These are phyloP conservation scores for Kwoniella bestiolae DNA, from an alignment of 768 basidiomycete genomes.

Conservation along the genomic window DNA sequence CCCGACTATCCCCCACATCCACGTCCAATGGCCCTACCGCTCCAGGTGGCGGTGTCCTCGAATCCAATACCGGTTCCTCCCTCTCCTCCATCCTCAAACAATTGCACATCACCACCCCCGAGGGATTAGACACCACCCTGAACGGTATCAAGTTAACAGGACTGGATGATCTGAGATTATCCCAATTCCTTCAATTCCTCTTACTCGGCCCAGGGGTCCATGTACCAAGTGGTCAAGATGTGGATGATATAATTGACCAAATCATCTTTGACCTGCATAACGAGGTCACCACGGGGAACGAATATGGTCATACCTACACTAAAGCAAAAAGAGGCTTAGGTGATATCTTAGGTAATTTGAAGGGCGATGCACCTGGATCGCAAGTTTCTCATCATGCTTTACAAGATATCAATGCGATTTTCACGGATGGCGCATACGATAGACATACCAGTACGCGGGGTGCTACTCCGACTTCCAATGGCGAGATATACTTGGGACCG, in stretches of 20 bases:
- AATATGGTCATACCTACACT: background rate
- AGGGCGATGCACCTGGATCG: background rate
- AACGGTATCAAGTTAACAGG: conserved; percentile 3
- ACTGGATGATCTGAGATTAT: background rate
- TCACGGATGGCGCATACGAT: background rate
- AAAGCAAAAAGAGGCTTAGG: no score
- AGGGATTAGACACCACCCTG: conserved; percentile 3
- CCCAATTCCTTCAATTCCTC: background rate
- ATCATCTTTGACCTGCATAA: background rate
- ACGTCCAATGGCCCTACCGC: background rate
- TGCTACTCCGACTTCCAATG: background rate
- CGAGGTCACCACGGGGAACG: background rate
- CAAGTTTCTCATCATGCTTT: background rate
- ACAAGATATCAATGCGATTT: background rate
- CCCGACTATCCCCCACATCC: background rate
- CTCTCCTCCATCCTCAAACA: conserved; percentile 3
- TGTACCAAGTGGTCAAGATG: background rate
- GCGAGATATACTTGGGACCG: background rate
- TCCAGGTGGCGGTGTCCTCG: background rate
- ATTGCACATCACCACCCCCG: conserved; percentile 1
- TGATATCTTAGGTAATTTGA: background rate
- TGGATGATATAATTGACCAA: background rate
- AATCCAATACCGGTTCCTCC: conserved; percentile 1
- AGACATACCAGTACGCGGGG: background rate
- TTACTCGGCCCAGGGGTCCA: background rate